Evolutionary conservation across 116 monocot species (phyloP).

Genomic region (Phalaenopsis hybrid): DNA sequence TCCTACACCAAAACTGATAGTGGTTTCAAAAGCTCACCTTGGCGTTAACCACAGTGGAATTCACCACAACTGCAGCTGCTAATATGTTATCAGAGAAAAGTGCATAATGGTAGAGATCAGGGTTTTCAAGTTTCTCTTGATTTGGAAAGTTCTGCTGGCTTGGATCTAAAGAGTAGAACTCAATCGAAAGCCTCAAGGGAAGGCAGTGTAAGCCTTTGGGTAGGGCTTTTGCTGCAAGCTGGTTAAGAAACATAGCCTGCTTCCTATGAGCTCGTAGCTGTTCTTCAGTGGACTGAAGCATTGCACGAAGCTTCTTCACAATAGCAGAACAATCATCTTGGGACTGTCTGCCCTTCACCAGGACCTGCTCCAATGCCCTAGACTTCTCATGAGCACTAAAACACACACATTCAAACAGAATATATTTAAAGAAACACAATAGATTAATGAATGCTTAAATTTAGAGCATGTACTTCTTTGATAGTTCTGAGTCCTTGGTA

Average conservation of each 20-base stretch:
- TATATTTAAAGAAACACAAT: background rate
- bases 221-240: slow-evolving; percentile 90
- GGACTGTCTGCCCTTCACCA: slow-evolving; percentile 65
- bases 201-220: slow-evolving; percentile 94
- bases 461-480: slow-evolving; percentile 48
- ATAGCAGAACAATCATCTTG: slow-evolving; percentile 75
- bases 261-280: slow-evolving; percentile 70
- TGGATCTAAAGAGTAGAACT: slow-evolving; percentile 54
- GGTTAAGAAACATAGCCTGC: slow-evolving; percentile 73
- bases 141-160: slow-evolving; percentile 47
- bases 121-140: slow-evolving; percentile 69
- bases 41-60: slow-evolving; percentile 74
- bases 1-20: background rate
- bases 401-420: slow-evolving; percentile 5
- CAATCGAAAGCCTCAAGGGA: slow-evolving; percentile 67
- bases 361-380: slow-evolving; percentile 63
- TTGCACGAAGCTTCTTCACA: slow-evolving; percentile 84
- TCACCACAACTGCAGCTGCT: slow-evolving; percentile 78
- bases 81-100: slow-evolving; percentile 89
- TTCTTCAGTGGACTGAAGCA: slow-evolving; percentile 85
- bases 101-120: slow-evolving; percentile 73
- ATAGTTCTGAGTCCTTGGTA: slow-evolving; percentile 79
- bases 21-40: slow-evolving; percentile 36
- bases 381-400: slow-evolving; percentile 71
- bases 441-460: too few relatives aligned